A percentile compares a stretch with the other conserved stretches of the same genome.
Evolutionary conservation across 306 rosid species (phyloP).

Genomic region (Abrus precatorius): DNA sequence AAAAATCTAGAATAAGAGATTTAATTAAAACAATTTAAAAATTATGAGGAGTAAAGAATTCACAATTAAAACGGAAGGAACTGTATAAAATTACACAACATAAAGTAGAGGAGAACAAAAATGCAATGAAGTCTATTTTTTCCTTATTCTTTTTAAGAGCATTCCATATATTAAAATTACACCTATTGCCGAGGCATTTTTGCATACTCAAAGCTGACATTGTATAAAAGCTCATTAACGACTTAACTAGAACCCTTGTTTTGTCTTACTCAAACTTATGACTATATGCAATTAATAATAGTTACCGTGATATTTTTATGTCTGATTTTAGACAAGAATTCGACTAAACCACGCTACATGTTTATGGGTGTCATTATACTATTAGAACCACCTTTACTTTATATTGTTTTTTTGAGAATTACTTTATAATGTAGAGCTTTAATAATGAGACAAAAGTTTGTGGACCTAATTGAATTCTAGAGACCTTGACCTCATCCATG

Average conservation of each 20-base stretch:
- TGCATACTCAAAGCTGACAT: neutral
- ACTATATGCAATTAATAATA: neutral
- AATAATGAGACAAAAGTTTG: constrained; percentile 22
- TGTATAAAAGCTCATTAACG: neutral
- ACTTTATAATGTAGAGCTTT: constrained; percentile 15
- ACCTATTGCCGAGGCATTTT: neutral
- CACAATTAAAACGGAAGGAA: too few species aligned
- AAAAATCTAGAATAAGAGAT: too few species aligned
- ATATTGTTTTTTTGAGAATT: neutral
- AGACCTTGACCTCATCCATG: constrained; percentile 43
- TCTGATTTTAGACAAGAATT: neutral
- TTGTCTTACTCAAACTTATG: neutral
- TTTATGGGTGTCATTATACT: constrained; percentile 45
- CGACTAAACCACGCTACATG: constrained; percentile 8
- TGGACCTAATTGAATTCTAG: constrained; percentile 26
- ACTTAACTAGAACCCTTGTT: neutral
- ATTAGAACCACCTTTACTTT: constrained; percentile 6
- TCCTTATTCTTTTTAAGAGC: neutral
- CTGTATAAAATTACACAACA: too few species aligned
- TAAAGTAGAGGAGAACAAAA: too few species aligned
- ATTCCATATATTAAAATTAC: neutral
- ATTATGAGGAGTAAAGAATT: too few species aligned
- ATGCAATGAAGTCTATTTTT: too few species aligned
- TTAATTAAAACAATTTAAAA: too few species aligned
- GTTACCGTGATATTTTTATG: neutral